Percentiles rank a stretch among this genome's conserved stretches.
These are phyloP conservation scores for Spatholobus suberectus DNA, from an alignment of 306 rosid species.

Conservation along the genomic window DNA sequence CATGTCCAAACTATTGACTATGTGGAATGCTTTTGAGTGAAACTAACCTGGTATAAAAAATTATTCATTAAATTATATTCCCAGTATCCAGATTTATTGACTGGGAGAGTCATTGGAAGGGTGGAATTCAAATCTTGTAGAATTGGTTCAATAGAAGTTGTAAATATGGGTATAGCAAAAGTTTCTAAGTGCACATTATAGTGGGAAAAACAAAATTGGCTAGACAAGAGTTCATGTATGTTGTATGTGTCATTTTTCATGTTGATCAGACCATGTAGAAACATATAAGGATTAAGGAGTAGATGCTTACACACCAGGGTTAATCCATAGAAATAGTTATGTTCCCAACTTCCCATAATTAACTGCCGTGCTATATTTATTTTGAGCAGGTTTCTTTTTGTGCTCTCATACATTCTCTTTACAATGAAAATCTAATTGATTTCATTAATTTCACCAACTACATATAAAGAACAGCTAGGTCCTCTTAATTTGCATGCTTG, in stretches of 20 bases:
- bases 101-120: background rate
- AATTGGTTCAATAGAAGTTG: slow-evolving; percentile 21
- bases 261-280: slow-evolving; percentile 19
- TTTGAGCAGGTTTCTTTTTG: slow-evolving; percentile 20
- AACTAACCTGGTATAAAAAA: too few species aligned
- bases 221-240: background rate
- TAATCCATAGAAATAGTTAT: slow-evolving; percentile 10
- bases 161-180: slow-evolving; percentile 9
- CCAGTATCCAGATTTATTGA: background rate
- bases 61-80: too few species aligned
- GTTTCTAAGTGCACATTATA: background rate
- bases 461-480: slow-evolving; percentile 18
- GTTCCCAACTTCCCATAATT: slow-evolving; percentile 28
- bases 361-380: slow-evolving; percentile 22
- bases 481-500: slow-evolving; percentile 24
- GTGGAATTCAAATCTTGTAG: slow-evolving; percentile 14
- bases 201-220: slow-evolving; percentile 19
- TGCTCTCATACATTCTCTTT: background rate
- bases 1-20: too few species aligned
- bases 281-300: background rate
- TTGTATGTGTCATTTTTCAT: slow-evolving; percentile 17
- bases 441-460: slow-evolving; percentile 24
- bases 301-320: background rate
- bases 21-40: too few species aligned
- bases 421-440: background rate